Evolutionary conservation across 2,329 filamentous ascomycete genomes (phyloP).

Genomic region (Epichloe baconii): DNA sequence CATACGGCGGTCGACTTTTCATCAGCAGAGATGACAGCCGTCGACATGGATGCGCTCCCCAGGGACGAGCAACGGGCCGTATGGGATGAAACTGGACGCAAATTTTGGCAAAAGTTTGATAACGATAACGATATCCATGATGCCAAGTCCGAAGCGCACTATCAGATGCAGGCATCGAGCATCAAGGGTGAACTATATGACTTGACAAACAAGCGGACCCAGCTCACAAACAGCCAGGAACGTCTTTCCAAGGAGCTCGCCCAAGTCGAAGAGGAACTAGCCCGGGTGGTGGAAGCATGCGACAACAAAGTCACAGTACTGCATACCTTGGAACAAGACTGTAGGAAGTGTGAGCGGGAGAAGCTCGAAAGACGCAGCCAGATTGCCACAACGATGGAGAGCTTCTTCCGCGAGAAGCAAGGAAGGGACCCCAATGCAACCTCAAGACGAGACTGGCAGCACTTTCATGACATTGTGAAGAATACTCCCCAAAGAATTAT

Average conservation of each 20-base stretch:
- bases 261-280: slow-evolving; percentile 26
- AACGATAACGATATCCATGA: slow-evolving; percentile 13
- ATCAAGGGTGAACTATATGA: slow-evolving; percentile 17
- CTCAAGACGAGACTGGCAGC: slow-evolving; percentile 8
- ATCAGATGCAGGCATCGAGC: slow-evolving; percentile 13
- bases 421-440: slow-evolving; percentile 12
- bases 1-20: neutral
- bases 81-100: slow-evolving; percentile 24
- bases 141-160: slow-evolving; percentile 13
- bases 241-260: slow-evolving; percentile 19
- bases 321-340: slow-evolving; percentile 18
- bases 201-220: slow-evolving; percentile 15
- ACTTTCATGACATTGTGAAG: slow-evolving; percentile 4
- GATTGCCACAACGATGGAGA: slow-evolving; percentile 18
- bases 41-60: slow-evolving; percentile 18
- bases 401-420: slow-evolving; percentile 21
- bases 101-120: slow-evolving; percentile 21
- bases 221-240: slow-evolving; percentile 16
- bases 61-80: slow-evolving; percentile 18
- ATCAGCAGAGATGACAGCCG: slow-evolving; percentile 8
- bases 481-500: neutral
- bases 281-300: slow-evolving; percentile 15
- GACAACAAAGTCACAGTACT: slow-evolving; percentile 23
- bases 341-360: slow-evolving; percentile 15
- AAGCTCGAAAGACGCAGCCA: slow-evolving; percentile 16